Base-by-base conservation (phyloP, 2,329 filamentous ascomycete genomes). In the Aspergillus tamarii region DNA sequence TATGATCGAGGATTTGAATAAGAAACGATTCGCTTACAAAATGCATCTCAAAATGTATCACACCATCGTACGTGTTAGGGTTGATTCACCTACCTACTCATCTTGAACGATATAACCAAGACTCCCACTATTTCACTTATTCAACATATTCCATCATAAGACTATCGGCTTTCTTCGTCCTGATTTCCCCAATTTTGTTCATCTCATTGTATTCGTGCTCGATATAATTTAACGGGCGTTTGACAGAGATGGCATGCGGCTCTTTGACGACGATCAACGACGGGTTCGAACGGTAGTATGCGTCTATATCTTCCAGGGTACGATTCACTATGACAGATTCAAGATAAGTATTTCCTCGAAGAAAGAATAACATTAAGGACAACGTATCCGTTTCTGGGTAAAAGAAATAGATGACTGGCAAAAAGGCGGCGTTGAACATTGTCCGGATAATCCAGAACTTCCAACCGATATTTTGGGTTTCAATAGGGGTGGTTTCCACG, bases 201-300 rank as follows among this genome's bases (percentile, higher is more conserved):
- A 77, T 59, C 46, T 76, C 73, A 21, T 74, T 73, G 57, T 82
- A 76, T 66, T 85, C 82, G 16, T 78, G 78, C 63, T 84, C 80
- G 21, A 83, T 80, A 57, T 81, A 85, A 62, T 82, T 79, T n/a
- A 72, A 65, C 1, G 84, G 84, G 32, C 84, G 76, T 65, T 80
- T 81, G 7, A 78, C 73, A 6, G 74, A 76, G 7, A 81, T 81
- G 0, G 83, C 84, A 34, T 85, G 76, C 57, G 82, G 81, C 60
- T 86, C 83, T 3, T 71, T 73, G 67, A 81, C 78, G 11, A 86
- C 81, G 10, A 87, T 74, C 4, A 85, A 65, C 5, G 75, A 69
- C 0, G 78, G 78, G 30, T 79, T 74, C 0, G 67, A 67, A 11
- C 77, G 74, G 59, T 79, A 81, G 63, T 78, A 78, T 1, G 70